Percentiles rank a stretch among this genome's conserved stretches.
These are phyloP conservation scores for Cerioporus squamosus DNA, from an alignment of 1,284 basidiomycete species.

Conservation along the genomic window DNA sequence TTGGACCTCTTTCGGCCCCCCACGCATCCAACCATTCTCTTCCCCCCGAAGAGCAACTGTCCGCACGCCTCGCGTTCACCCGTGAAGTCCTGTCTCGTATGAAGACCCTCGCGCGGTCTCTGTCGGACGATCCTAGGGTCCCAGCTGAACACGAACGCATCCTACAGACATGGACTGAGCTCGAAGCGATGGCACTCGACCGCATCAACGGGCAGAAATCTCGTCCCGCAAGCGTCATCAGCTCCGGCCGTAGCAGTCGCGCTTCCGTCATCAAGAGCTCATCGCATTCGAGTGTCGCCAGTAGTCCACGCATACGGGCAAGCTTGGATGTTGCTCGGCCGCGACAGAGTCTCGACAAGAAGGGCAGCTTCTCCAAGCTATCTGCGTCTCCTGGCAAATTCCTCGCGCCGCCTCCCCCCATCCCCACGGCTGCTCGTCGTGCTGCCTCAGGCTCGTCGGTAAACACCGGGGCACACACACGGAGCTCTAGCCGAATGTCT, in stretches of 20 bases:
- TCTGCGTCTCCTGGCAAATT: slow-evolving; percentile 50
- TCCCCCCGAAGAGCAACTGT: slow-evolving; percentile 68
- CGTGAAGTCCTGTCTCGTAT: slow-evolving; percentile 52
- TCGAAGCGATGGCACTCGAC: slow-evolving; percentile 79
- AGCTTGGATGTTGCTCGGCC: slow-evolving; percentile 27
- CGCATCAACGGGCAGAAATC: slow-evolving; percentile 62
- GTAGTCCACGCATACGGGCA: slow-evolving; percentile 26
- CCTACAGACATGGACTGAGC: slow-evolving; percentile 76
- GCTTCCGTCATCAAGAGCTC: slow-evolving; percentile 42
- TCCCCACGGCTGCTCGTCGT: slow-evolving; percentile 44
- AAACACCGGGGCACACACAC: slow-evolving; percentile 35
- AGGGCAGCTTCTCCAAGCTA: slow-evolving; percentile 53
- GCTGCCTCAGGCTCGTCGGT: slow-evolving; percentile 49
- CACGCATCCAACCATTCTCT: slow-evolving; percentile 44
- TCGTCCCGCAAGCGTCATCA: slow-evolving; percentile 62
- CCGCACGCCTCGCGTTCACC: slow-evolving; percentile 64
- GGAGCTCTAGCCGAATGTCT: slow-evolving; percentile 54
- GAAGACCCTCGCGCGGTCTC: slow-evolving; percentile 41
- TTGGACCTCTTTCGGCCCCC: slow-evolving; percentile 54
- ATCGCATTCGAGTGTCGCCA: slow-evolving; percentile 33
- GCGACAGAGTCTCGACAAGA: slow-evolving; percentile 25
- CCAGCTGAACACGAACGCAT: slow-evolving; percentile 63
- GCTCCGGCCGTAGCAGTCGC: slow-evolving; percentile 59
- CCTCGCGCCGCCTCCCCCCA: slow-evolving; percentile 49
- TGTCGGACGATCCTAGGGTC: slow-evolving; percentile 62